phyloP scores from a whole-genome alignment of 192 early-diverging fungal species.

The Pilaira anomala region DNA sequence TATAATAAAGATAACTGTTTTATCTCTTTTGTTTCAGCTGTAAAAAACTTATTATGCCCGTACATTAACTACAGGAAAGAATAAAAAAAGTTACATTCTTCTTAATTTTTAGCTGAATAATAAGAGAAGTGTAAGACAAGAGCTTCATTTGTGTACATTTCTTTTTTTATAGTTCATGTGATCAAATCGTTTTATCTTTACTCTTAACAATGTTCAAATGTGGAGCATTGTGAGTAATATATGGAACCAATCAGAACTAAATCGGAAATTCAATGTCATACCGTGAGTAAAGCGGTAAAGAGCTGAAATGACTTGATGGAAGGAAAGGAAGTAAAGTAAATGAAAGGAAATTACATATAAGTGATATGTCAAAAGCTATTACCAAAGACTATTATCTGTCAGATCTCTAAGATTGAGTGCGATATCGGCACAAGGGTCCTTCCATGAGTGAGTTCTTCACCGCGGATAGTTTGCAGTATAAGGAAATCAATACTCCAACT shows the following conservation, averaged over 20 bases:
- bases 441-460: constrained; percentile 1
- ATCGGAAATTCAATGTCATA: background rate
- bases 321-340: background rate
- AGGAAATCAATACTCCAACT: constrained; percentile 7
- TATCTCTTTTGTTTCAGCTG: too few relatives aligned
- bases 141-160: background rate
- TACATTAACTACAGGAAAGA: too few relatives aligned
- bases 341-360: background rate
- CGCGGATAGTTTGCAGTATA: constrained; percentile 21
- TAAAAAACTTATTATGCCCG: too few relatives aligned
- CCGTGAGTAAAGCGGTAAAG: constrained; percentile 1
- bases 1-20: too few relatives aligned
- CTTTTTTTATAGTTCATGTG: too few relatives aligned
- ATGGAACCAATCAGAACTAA: constrained; percentile 17
- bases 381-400: too few relatives aligned
- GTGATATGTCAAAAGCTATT: constrained; percentile 4
- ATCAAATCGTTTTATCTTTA: background rate
- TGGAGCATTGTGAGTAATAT: constrained; percentile 11
- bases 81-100: too few relatives aligned
- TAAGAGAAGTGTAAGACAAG: too few relatives aligned
- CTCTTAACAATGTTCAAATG: background rate
- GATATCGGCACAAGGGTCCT: constrained; percentile 16
- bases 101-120: too few relatives aligned
- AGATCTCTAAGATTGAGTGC: background rate
- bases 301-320: background rate